Conservation (phyloP, 2,329 filamentous ascomycete genomes). For the Curvularia sp. region DNA sequence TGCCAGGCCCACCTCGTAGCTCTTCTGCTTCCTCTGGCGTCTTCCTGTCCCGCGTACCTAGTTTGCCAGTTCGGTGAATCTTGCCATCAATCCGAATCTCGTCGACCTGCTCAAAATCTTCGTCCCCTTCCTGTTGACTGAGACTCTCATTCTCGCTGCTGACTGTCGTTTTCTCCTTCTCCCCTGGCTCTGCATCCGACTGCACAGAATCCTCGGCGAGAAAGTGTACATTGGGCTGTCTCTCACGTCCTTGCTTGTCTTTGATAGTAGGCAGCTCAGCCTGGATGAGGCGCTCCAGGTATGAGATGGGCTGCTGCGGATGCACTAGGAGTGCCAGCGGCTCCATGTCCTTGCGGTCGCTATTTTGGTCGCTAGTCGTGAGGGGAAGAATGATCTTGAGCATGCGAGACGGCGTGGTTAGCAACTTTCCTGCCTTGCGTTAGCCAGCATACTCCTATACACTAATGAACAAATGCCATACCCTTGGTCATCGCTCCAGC, state of each 20-base stretch:
- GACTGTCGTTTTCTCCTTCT: slow-evolving; percentile 36
- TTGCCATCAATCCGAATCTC: slow-evolving; percentile 61
- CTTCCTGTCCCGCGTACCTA: slow-evolving; percentile 36
- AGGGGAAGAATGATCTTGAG: slow-evolving; percentile 83
- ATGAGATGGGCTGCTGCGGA: slow-evolving; percentile 88
- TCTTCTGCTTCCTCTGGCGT: slow-evolving; percentile 41
- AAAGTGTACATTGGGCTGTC: slow-evolving; percentile 77
- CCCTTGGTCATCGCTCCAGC: slow-evolving; percentile 71
- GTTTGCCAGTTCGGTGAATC: slow-evolving; percentile 54
- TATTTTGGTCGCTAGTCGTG: slow-evolving; percentile 65
- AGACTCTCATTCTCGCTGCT: slow-evolving; percentile 35
- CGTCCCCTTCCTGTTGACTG: slow-evolving; percentile 41
- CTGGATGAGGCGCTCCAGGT: slow-evolving; percentile 87
- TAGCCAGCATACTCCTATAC: slow-evolving; percentile 4
- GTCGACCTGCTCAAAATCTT: slow-evolving; percentile 56
- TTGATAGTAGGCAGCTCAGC: slow-evolving; percentile 78
- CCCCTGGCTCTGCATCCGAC: slow-evolving; percentile 55
- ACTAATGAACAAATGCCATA: slow-evolving; percentile 32
- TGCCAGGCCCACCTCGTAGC: slow-evolving; percentile 57
- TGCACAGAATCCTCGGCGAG: slow-evolving; percentile 77
- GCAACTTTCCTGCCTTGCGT: slow-evolving; percentile 67
- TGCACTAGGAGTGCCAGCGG: slow-evolving; percentile 85
- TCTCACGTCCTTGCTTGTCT: slow-evolving; percentile 67
- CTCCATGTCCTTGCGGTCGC: slow-evolving; percentile 74
- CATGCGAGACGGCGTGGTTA: slow-evolving; percentile 80